Percentiles rank a stretch among this genome's conserved stretches.
Evolutionary conservation across 192 early-diverging fungal genomes (phyloP).

Genomic region (Backusella sp.): DNA sequence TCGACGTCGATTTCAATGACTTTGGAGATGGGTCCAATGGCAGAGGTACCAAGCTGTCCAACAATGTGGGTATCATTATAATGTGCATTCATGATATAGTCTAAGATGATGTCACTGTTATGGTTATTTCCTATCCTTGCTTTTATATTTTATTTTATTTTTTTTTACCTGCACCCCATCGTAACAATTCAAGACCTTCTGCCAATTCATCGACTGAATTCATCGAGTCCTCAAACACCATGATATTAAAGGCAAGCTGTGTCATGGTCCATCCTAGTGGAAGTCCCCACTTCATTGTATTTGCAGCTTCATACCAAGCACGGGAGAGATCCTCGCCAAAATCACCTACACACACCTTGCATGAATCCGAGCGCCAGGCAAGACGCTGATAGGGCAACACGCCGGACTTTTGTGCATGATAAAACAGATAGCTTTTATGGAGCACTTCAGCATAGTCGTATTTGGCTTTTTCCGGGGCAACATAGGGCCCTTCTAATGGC

Average conservation of each 20-base stretch:
- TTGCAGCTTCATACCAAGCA: slow-evolving; percentile 59
- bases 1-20: slow-evolving; percentile 41
- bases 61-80: slow-evolving; percentile 47
- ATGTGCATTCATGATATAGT: slow-evolving; percentile 59
- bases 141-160: neutral
- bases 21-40: slow-evolving; percentile 33
- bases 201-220: slow-evolving; percentile 39
- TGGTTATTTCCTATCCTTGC: neutral
- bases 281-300: slow-evolving; percentile 60
- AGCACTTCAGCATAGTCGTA: slow-evolving; percentile 52
- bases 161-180: slow-evolving; percentile 37
- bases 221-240: slow-evolving; percentile 42
- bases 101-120: slow-evolving; percentile 11
- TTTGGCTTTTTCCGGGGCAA: slow-evolving; percentile 40
- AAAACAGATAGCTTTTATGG: slow-evolving; percentile 54
- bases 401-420: slow-evolving; percentile 51
- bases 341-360: slow-evolving; percentile 47
- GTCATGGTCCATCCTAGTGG: slow-evolving; percentile 46
- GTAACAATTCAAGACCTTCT: slow-evolving; percentile 36
- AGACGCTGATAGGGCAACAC: slow-evolving; percentile 47
- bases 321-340: slow-evolving; percentile 52
- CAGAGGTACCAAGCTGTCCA: slow-evolving; percentile 40
- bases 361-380: slow-evolving; percentile 53
- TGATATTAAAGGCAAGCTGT: slow-evolving; percentile 51
- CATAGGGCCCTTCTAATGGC: slow-evolving; percentile 37